phyloP scores from a whole-genome alignment of 352 stramenopile genomes.

The Globisporangium alternatum region DNA sequence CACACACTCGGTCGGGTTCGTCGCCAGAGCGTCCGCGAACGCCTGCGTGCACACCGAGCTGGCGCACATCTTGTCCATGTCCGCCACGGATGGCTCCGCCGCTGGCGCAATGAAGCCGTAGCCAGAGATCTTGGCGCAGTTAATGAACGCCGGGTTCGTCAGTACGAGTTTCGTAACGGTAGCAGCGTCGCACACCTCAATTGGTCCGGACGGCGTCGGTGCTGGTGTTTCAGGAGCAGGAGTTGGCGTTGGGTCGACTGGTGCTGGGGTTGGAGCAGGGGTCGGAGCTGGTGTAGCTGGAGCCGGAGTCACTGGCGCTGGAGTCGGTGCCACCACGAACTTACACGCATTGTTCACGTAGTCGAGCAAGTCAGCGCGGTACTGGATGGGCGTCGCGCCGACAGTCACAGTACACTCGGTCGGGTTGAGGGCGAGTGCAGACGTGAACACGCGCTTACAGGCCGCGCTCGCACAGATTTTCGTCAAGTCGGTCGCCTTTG shows the following conservation, averaged over 20 bases:
- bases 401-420: constrained; percentile 15
- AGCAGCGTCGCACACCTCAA: constrained; percentile 1
- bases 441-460: constrained; percentile 1
- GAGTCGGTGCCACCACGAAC: not conserved
- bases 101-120: constrained; percentile 9
- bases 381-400: constrained; percentile 5
- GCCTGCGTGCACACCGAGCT: constrained; percentile 5
- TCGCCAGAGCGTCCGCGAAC: constrained; percentile 8
- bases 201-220: not conserved
- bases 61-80: constrained; percentile 18
- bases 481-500: constrained; percentile 1
- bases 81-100: not conserved
- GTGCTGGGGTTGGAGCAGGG: not conserved
- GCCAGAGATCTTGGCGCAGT: not conserved
- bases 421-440: not conserved
- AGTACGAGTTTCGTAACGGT: constrained; percentile 8
- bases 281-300: not conserved
- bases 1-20: constrained; percentile 11
- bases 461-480: constrained; percentile 12
- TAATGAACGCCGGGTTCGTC: constrained; percentile 9
- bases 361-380: constrained; percentile 16
- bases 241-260: not conserved
- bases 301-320: not conserved
- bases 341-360: constrained; percentile 14
- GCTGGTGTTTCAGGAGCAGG: not conserved